Conservation (phyloP, 2,329 filamentous ascomycete genomes). For the Dichotomopilus funicola region DNA sequence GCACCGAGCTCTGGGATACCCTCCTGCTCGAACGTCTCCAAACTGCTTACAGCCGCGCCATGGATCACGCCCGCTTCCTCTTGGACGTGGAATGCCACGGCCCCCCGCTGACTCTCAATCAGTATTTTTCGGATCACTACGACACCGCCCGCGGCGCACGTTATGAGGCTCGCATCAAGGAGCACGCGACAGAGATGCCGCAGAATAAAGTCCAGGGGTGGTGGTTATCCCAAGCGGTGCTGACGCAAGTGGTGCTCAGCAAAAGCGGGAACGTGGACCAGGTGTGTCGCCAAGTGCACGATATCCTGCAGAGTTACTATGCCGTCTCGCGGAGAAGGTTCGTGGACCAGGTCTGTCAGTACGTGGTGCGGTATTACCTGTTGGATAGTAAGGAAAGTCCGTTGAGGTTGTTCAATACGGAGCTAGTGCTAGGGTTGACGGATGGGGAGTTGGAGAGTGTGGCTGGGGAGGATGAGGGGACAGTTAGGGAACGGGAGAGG, state of each 20-base stretch:
- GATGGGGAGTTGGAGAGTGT: conserved; percentile 30
- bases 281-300: conserved; percentile 43
- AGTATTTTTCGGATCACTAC: conserved; percentile 42
- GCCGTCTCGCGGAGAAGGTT: conserved; percentile 55
- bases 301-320: conserved; percentile 57
- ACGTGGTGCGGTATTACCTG: conserved; percentile 50
- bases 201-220: no score
- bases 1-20: conserved; percentile 35
- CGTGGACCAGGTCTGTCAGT: conserved; percentile 55
- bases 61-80: conserved; percentile 45
- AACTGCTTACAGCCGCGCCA: conserved; percentile 39
- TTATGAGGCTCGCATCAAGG: neutral
- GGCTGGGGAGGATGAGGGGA: conserved; percentile 48
- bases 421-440: neutral
- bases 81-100: conserved; percentile 44
- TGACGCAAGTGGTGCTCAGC: conserved; percentile 19
- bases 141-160: conserved; percentile 18
- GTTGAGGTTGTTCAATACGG: neutral
- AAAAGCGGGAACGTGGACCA: conserved; percentile 24
- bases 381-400: conserved; percentile 39
- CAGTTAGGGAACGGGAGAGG: conserved; percentile 33
- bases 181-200: no score
- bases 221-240: neutral
- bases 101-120: conserved; percentile 44
- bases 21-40: conserved; percentile 43